A percentile compares a stretch with the other conserved stretches of the same genome.
Conservation (phyloP, 2,329 filamentous ascomycete species). For the Pseudonectria buxi region DNA sequence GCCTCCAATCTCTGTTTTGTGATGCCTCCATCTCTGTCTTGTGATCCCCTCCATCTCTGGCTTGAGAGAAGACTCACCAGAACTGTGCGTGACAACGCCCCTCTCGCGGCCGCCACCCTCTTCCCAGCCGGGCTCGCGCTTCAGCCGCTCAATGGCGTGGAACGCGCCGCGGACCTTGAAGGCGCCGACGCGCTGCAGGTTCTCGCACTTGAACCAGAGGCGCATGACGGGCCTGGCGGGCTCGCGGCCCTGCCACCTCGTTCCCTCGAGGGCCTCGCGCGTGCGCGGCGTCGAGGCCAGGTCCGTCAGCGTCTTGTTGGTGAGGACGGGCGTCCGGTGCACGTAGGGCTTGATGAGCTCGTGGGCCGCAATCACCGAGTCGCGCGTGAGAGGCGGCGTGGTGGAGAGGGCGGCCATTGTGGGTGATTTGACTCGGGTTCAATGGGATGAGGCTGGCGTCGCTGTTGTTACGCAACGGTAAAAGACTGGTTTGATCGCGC, state of each 20-base stretch:
- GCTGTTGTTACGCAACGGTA: not conserved
- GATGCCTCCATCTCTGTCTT: too few species aligned
- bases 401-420: slow-evolving; percentile 48
- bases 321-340: slow-evolving; percentile 78
- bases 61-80: slow-evolving; percentile 51
- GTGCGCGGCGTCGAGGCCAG: slow-evolving; percentile 68
- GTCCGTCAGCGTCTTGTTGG: slow-evolving; percentile 64
- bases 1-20: too few species aligned
- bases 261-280: slow-evolving; percentile 44
- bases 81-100: slow-evolving; percentile 86
- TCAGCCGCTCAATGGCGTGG: slow-evolving; percentile 69
- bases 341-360: slow-evolving; percentile 66
- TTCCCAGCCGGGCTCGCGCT: slow-evolving; percentile 53
- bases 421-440: slow-evolving; percentile 2
- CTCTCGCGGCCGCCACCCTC: slow-evolving; percentile 51
- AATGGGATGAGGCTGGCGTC: too few species aligned
- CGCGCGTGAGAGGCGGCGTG: slow-evolving; percentile 60
- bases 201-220: slow-evolving; percentile 95
- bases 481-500: not conserved
- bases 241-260: slow-evolving; percentile 47
- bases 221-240: slow-evolving; percentile 59
- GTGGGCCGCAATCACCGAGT: slow-evolving; percentile 66
- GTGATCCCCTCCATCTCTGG: too few species aligned
- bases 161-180: slow-evolving; percentile 93
- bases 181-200: slow-evolving; percentile 80